Base-by-base conservation (phyloP, 345 rosid genomes). In the Aquilaria malaccensis region DNA sequence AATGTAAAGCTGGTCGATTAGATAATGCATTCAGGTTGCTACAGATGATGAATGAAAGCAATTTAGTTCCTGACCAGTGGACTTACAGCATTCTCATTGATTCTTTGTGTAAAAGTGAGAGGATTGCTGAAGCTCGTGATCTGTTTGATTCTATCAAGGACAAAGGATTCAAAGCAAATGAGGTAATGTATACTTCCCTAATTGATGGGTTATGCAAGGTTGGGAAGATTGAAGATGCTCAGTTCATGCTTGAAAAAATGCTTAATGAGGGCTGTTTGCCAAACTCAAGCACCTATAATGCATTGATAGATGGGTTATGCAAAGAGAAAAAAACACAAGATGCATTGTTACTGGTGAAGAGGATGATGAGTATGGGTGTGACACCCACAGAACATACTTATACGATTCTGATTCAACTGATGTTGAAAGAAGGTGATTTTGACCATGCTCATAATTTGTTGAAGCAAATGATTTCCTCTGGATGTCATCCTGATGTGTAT, bases 151-250 rank as follows among this genome's bases (percentile, higher is more conserved):
- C 93, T 71, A 87, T 92, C 52, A 74, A 83, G 72, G 82, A 70
- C 58, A 80, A 82, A 78, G 88, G 91, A 50, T 66, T 89, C 48
- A 70, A 70, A 50, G 81, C 86, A 52, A 85, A 87, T 76, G 96
- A 83, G 68, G 85, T 92, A 55, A 84, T 92, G 50, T 89, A 79
- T 79, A 86, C 98, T 50, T 76, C 95, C 58, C 55, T 91, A 74
- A 86, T 91, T 72, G 95, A 91, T 79, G 94, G 94, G 13, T 83
- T 73, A 67, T 86, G 98, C 77, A 89, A 86, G 77, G 75, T 77
- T 37, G 88, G 81, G 67, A 78, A 74, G 67, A 41, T 75, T 51
- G 84, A 68, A 33, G 77, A 76, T 72, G 96, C 92, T 69, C 14
- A 52, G 58, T 69, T 74, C 45, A 69, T 91, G 74, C 76, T 86